Conservation (phyloP, 192 early-diverging fungal species). For the Kickxella alabastrina region DNA sequence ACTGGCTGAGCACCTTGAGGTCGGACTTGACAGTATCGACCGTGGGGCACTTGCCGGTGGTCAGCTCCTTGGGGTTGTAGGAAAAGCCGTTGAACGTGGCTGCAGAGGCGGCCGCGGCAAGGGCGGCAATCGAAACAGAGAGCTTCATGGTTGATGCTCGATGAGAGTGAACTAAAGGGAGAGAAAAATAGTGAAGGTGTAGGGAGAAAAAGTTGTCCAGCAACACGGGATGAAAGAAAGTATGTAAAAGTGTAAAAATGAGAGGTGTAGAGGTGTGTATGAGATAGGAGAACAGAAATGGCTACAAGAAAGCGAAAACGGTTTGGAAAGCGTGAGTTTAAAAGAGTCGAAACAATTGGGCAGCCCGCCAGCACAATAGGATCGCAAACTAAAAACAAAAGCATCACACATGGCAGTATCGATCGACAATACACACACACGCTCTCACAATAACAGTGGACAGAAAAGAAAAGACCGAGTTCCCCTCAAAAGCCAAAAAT, state of each 20-base stretch:
- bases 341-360: too few species aligned
- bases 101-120: constrained; percentile 26
- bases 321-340: too few species aligned
- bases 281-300: constrained; percentile 1
- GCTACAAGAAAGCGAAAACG: too few species aligned
- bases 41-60: constrained; percentile 58
- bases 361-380: too few species aligned
- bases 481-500: too few species aligned
- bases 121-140: constrained; percentile 15
- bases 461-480: too few species aligned
- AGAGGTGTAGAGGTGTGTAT: too few species aligned
- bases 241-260: too few species aligned
- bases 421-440: too few species aligned
- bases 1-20: constrained; percentile 52
- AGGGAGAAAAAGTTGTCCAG: not conserved
- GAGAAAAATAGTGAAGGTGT: not conserved
- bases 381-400: too few species aligned
- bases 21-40: constrained; percentile 58
- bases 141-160: constrained; percentile 23
- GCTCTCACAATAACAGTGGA: too few species aligned
- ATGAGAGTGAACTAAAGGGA: not conserved
- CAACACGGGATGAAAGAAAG: not conserved
- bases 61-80: constrained; percentile 56
- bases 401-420: too few species aligned
- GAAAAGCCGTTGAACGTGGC: constrained; percentile 54